Base-by-base conservation (phyloP, 108 stramenopile genomes). In the Schizochytrium sp. region DNA sequence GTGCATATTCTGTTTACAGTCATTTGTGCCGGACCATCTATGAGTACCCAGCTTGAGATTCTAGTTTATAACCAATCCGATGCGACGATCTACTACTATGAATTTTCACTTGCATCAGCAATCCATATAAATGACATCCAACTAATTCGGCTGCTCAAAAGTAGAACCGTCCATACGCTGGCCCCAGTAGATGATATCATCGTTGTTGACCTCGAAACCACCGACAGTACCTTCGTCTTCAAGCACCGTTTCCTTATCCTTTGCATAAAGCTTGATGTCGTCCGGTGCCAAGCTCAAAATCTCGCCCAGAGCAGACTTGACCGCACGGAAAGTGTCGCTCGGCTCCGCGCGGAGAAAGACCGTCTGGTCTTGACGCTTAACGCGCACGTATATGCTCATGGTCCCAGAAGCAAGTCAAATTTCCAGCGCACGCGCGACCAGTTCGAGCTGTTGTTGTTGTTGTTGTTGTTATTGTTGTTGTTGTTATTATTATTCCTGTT, bases 361-460 rank as follows among this genome's bases (percentile, higher is more conserved):
- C 50, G 76, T 83, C 53, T 83, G 76, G 53, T 83, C 53, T 53
- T 55, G 47, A 5, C 76, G 47, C 53, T 83, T 83, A 47, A 83
- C 50, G 53, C 76, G 76, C 76, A 83, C 47, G 53, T 83, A 83
- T 53, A 83, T 83, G 64, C 64, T 69, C 64, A 69, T 69, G 28
- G 28, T 28, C 28, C 28, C 28, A 28, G 28, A 28, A 28, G 28
- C 28, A 28, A 28, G 28, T 28, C 28, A 28, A 28, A 28, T 28
- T 28, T 28, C 28, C 28, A 28, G 28, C 28, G 28, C 28, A 28
- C 28, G 28, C 28, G 28, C 28, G 28, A 28, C 28, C 28, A 28
- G 28, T 28, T 28, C 28, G 28, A 28, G 28, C 28, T 28, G 28
- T 28, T 28, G 28, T 28, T 28, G 28, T 28, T 28, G 28, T 28